phyloP scores from a whole-genome alignment of 495 filamentous ascomycete species.

The Xylaria palmicola region DNA sequence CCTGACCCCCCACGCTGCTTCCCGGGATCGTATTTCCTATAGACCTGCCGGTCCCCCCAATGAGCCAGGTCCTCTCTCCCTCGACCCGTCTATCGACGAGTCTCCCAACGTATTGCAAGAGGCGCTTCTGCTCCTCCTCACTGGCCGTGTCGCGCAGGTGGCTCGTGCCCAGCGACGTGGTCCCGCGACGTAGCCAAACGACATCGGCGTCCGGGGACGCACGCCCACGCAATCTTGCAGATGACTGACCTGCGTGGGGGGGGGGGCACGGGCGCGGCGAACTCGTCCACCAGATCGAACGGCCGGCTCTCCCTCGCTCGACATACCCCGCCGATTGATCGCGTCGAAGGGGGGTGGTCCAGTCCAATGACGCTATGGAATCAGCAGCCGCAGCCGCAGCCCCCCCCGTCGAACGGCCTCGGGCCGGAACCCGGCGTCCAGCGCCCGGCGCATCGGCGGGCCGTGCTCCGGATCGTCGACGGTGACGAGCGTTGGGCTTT shows the following conservation, averaged over 20 bases:
- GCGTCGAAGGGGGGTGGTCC: slow-evolving; percentile 28
- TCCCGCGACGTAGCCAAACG: background rate
- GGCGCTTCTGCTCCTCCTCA: slow-evolving; percentile 28
- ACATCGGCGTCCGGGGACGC: background rate
- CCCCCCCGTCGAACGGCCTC: background rate
- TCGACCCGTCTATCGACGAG: slow-evolving; percentile 6
- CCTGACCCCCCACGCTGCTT: slow-evolving; percentile 37
- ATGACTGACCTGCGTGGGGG: slow-evolving; percentile 27
- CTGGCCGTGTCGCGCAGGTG: slow-evolving; percentile 21
- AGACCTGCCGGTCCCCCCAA: slow-evolving; percentile 1
- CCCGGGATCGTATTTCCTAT: slow-evolving; percentile 37
- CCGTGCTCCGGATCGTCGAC: background rate
- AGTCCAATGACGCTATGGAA: slow-evolving; percentile 36
- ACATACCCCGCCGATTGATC: slow-evolving; percentile 19
- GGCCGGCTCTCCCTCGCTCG: slow-evolving; percentile 14
- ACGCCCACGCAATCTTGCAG: background rate
- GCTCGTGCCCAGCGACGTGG: slow-evolving; percentile 11
- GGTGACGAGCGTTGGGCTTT: background rate
- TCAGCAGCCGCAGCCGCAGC: slow-evolving; percentile 29
- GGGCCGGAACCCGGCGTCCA: background rate
- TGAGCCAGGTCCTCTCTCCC: slow-evolving; percentile 45
- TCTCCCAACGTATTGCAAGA: background rate
- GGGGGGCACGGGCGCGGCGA: slow-evolving; percentile 30
- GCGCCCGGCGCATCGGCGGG: background rate
- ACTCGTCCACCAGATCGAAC: slow-evolving; percentile 31